phyloP scores from a whole-genome alignment of 805 yeast species.

The Tetrapisispora nanseiensis region DNA sequence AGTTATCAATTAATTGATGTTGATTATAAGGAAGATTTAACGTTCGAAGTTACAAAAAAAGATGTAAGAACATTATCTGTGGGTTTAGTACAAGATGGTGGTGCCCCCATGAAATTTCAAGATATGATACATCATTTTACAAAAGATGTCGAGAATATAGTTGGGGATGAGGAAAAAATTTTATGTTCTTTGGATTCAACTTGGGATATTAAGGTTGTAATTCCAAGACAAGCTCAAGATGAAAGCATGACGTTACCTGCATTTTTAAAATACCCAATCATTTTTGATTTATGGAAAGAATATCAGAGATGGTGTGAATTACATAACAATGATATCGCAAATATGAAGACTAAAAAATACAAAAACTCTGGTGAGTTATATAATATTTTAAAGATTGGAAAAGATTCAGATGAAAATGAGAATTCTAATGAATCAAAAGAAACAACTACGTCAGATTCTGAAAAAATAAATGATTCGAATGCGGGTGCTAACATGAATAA shows the following conservation, averaged over 20 bases:
- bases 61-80: slow-evolving; percentile 43
- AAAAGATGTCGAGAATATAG: slow-evolving; percentile 28
- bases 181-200: slow-evolving; percentile 56
- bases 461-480: background rate
- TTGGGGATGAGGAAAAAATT: slow-evolving; percentile 42
- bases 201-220: slow-evolving; percentile 65
- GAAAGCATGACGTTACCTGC: slow-evolving; percentile 61
- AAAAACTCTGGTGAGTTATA: slow-evolving; percentile 10
- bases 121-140: slow-evolving; percentile 55
- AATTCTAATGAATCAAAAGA: too few species aligned
- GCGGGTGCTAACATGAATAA: background rate
- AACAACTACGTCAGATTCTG: too few species aligned
- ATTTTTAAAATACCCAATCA: slow-evolving; percentile 63
- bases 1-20: slow-evolving; percentile 61
- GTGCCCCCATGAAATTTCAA: slow-evolving; percentile 40
- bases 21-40: slow-evolving; percentile 28
- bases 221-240: slow-evolving; percentile 76
- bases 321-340: slow-evolving; percentile 32
- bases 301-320: slow-evolving; percentile 61
- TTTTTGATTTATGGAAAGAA: slow-evolving; percentile 70
- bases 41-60: slow-evolving; percentile 35
- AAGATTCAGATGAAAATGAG: background rate
- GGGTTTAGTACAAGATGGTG: slow-evolving; percentile 48
- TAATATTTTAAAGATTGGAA: slow-evolving; percentile 35
- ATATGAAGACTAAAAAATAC: slow-evolving; percentile 5